Percentiles rank a stretch among this genome's conserved stretches.
phyloP scores from a whole-genome alignment of 257 asterid genomes.

The Coffea eugenioides region DNA sequence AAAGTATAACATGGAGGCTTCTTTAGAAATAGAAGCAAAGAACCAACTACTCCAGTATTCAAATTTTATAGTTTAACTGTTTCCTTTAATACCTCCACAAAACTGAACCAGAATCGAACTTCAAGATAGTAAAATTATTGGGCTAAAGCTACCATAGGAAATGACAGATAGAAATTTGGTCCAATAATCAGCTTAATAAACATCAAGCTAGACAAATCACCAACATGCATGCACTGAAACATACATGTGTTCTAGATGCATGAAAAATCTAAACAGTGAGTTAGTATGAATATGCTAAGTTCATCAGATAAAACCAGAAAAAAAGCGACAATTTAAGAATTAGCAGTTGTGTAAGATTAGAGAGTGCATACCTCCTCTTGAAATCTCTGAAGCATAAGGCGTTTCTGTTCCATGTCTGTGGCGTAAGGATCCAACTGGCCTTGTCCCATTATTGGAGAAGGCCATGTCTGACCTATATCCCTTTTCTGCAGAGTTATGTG shows the following conservation, averaged over 20 bases:
- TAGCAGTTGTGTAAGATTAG: not conserved
- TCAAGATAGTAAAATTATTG: not conserved
- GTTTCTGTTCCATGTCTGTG: slow-evolving; percentile 86
- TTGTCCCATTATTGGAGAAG: slow-evolving; percentile 83
- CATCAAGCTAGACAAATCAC: slow-evolving; percentile 2
- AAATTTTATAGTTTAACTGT: no score
- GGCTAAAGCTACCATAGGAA: not conserved
- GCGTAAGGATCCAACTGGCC: slow-evolving; percentile 85
- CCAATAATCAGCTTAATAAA: not conserved
- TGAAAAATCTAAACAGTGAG: not conserved
- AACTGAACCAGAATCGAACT: no score
- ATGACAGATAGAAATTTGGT: not conserved
- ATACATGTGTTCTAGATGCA: not conserved
- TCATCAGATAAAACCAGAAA: not conserved
- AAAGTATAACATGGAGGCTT: no score
- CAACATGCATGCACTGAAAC: not conserved
- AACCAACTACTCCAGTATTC: no score
- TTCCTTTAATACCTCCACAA: no score
- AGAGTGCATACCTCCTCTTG: slow-evolving; percentile 76
- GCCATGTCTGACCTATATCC: slow-evolving; percentile 92
- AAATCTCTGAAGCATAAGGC: slow-evolving; percentile 95
- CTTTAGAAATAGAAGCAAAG: no score
- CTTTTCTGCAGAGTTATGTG: slow-evolving; percentile 95
- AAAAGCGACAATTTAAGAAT: not conserved
- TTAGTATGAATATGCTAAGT: not conserved